Conservation (phyloP, 257 asterid species). For the Phtheirospermum japonicum region DNA sequence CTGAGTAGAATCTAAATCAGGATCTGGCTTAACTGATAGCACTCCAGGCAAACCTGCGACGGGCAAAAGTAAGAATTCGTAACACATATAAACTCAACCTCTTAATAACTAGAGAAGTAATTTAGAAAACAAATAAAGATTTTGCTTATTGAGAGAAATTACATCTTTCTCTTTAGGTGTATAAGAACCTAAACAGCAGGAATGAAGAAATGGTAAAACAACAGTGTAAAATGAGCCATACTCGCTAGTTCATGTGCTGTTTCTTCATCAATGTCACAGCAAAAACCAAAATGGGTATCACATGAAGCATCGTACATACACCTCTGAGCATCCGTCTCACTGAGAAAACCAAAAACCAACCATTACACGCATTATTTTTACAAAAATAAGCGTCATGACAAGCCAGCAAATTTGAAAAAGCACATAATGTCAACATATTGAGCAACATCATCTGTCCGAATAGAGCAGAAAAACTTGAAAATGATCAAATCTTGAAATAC, state of each 20-base stretch:
- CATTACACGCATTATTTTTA: constrained; percentile 6
- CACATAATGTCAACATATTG: not conserved
- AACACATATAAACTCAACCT: constrained; percentile 6
- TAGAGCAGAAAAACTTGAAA: not conserved
- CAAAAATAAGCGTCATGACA: no score
- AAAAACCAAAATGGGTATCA: constrained; percentile 62
- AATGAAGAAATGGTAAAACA: constrained; percentile 2
- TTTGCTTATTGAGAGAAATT: not conserved
- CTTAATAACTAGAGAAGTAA: not conserved
- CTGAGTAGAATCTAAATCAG: constrained; percentile 45
- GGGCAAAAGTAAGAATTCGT: constrained; percentile 14
- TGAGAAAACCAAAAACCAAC: constrained; percentile 30
- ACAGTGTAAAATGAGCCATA: constrained; percentile 28
- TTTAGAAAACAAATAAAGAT: not conserved
- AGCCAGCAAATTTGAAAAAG: constrained; percentile 4
- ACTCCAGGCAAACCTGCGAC: constrained; percentile 64
- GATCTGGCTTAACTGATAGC: constrained; percentile 64
- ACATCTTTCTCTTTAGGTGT: not conserved
- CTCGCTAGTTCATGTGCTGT: constrained; percentile 59
- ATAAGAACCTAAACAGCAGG: constrained; percentile 13
- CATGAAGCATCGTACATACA: constrained; percentile 80
- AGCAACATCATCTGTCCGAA: not conserved
- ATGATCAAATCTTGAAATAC: constrained; percentile 11
- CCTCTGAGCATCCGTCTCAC: constrained; percentile 80
- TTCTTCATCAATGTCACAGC: constrained; percentile 76